Conservation (phyloP, 2,329 filamentous ascomycete genomes). For the Cylindrodendrum hubeiense region DNA sequence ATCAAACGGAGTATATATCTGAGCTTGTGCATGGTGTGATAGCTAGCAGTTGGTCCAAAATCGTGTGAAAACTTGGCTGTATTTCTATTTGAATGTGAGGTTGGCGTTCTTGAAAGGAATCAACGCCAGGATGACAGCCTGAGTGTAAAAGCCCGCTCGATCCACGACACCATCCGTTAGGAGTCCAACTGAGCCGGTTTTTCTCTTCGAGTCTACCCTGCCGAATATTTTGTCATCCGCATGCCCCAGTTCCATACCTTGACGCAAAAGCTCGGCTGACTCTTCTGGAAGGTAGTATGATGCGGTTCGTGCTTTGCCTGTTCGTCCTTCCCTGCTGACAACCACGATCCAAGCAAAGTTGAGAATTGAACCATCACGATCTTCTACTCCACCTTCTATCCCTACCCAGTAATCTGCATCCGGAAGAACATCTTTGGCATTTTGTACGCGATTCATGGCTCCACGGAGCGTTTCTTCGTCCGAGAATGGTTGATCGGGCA, state of each 20-base stretch:
- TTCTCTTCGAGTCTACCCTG: conserved; percentile 52
- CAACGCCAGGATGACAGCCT: conserved; percentile 55
- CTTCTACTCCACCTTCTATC: conserved; percentile 56
- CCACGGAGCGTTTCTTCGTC: conserved; percentile 54
- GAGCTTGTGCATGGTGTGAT: too few relatives aligned
- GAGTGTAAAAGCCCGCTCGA: conserved; percentile 52
- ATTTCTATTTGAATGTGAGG: conserved; percentile 46
- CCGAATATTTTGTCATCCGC: conserved; percentile 56
- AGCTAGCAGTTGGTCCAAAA: too few relatives aligned
- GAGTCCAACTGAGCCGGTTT: conserved; percentile 55
- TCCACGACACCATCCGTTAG: conserved; percentile 54
- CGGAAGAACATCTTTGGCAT: conserved; percentile 46
- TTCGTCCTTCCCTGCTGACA: conserved; percentile 40
- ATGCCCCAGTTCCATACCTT: conserved; percentile 55
- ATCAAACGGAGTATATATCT: too few relatives aligned
- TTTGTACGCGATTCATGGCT: conserved; percentile 52
- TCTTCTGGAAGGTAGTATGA: conserved; percentile 54
- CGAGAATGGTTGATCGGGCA: conserved; percentile 55
- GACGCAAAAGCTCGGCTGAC: conserved; percentile 49
- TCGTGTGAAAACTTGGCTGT: too few relatives aligned
- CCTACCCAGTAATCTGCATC: conserved; percentile 56
- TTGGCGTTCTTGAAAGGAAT: conserved; percentile 54
- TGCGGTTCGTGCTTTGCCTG: conserved; percentile 54
- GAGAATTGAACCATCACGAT: conserved; percentile 42
- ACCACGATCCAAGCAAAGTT: conserved; percentile 58